Percentiles rank a stretch among this genome's conserved stretches.
Evolutionary conservation across 148 eudicot genomes (phyloP).

Genomic region (Pharnaceum exiguum): DNA sequence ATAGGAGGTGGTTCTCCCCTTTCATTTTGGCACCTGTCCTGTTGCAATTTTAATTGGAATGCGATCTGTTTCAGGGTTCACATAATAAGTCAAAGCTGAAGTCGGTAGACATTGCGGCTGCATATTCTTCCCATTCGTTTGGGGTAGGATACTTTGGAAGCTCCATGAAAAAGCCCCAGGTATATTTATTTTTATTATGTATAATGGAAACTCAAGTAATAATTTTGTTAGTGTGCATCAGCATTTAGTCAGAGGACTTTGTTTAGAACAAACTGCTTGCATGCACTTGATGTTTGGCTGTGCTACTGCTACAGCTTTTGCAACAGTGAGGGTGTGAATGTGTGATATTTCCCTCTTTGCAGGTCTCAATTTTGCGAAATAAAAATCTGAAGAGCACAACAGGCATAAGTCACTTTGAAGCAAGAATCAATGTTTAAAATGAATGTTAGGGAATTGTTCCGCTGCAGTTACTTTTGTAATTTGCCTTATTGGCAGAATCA

Average conservation of each 20-base stretch:
- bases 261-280: background rate
- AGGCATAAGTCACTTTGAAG: slow-evolving; percentile 70
- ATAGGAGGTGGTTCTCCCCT: background rate
- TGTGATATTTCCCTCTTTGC: slow-evolving; percentile 8
- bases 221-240: background rate
- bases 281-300: background rate
- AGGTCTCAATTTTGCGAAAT: slow-evolving; percentile 80
- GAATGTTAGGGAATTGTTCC: background rate
- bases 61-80: slow-evolving; percentile 33
- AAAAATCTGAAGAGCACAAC: slow-evolving; percentile 33
- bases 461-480: too few species aligned
- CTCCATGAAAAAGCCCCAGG: slow-evolving; percentile 90
- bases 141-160: slow-evolving; percentile 89
- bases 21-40: background rate
- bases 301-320: too few species aligned
- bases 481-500: too few species aligned
- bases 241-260: too few species aligned
- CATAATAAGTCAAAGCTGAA: slow-evolving; percentile 45
- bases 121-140: slow-evolving; percentile 68
- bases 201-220: too few species aligned
- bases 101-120: slow-evolving; percentile 88
- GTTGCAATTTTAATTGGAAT: background rate
- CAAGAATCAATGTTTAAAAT: slow-evolving; percentile 42
- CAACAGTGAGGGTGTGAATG: background rate
- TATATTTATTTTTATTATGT: slow-evolving; percentile 9